Percentiles rank a stretch among this genome's conserved stretches.
These are phyloP conservation scores for Mycena floridula DNA, from an alignment of 768 basidiomycete genomes.

Conservation along the genomic window DNA sequence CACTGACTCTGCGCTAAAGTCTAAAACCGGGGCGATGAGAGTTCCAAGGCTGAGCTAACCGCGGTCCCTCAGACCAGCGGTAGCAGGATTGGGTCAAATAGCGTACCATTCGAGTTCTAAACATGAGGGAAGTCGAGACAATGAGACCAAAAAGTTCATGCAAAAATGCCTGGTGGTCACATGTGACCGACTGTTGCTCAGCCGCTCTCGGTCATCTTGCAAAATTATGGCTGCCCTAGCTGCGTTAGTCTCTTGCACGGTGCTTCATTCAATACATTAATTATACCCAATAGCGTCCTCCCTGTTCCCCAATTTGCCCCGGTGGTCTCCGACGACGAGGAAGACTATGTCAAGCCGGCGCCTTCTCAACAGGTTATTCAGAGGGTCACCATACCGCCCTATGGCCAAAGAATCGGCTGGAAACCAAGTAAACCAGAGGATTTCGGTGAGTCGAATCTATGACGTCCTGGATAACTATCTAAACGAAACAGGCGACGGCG, in stretches of 20 bases:
- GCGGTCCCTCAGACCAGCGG: no score
- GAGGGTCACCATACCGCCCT: constrained; percentile 63
- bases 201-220: no score
- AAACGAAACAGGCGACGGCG: constrained; percentile 59
- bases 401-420: constrained; percentile 85
- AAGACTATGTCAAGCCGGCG: constrained; percentile 29
- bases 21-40: no score
- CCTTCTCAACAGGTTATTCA: constrained; percentile 38
- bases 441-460: constrained; percentile 52
- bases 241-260: constrained; percentile 44
- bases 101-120: no score
- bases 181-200: no score
- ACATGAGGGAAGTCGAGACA: no score
- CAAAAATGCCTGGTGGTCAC: no score
- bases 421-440: constrained; percentile 77
- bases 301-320: constrained; percentile 59
- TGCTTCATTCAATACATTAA: not conserved
- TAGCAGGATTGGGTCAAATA: no score
- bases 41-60: no score
- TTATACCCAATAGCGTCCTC: constrained; percentile 43
- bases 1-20: no score
- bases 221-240: constrained; percentile 60
- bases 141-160: no score
- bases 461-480: not conserved
- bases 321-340: constrained; percentile 54